Percentiles rank a stretch among this genome's conserved stretches.
phyloP scores from a whole-genome alignment of 306 rosid genomes.

The Abrus pulchellus region DNA sequence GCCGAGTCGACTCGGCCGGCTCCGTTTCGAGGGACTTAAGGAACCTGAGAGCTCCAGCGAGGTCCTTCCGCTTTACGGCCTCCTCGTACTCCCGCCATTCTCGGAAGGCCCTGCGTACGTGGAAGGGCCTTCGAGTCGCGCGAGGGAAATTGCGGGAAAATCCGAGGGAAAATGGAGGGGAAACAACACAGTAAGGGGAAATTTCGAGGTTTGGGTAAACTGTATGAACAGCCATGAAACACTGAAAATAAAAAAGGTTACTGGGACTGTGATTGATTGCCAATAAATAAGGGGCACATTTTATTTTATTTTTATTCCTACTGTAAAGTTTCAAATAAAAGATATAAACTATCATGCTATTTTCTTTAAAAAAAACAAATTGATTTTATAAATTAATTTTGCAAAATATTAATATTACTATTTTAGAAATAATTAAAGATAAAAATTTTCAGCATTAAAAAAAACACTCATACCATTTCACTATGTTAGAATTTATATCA shows the following conservation, averaged over 20 bases:
- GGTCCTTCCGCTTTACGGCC: slow-evolving; percentile 95
- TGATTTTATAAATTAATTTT: too few species aligned
- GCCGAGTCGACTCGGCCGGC: slow-evolving; percentile 51
- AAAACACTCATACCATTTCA: too few species aligned
- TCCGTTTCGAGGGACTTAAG: slow-evolving; percentile 66
- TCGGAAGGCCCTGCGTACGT: slow-evolving; percentile 57
- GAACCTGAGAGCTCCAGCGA: slow-evolving; percentile 81
- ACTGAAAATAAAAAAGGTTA: neutral
- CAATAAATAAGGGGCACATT: too few species aligned
- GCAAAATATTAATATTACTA: too few species aligned
- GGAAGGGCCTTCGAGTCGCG: slow-evolving; percentile 16
- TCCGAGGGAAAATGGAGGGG: slow-evolving; percentile 39
- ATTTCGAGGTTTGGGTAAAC: slow-evolving; percentile 42
- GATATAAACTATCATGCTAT: too few species aligned
- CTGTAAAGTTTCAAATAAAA: too few species aligned
- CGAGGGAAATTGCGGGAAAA: slow-evolving; percentile 36
- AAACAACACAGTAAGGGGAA: slow-evolving; percentile 41
- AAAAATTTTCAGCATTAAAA: too few species aligned
- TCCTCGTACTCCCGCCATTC: slow-evolving; percentile 96
- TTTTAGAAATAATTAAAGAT: too few species aligned
- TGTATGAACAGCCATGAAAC: slow-evolving; percentile 55
- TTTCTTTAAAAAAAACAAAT: too few species aligned
- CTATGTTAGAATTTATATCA: too few species aligned
- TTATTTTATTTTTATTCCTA: too few species aligned
- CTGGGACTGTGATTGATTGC: neutral